Evolutionary conservation across 768 basidiomycete genomes (phyloP).

Genomic region (Chlorophyllum brunneum): DNA sequence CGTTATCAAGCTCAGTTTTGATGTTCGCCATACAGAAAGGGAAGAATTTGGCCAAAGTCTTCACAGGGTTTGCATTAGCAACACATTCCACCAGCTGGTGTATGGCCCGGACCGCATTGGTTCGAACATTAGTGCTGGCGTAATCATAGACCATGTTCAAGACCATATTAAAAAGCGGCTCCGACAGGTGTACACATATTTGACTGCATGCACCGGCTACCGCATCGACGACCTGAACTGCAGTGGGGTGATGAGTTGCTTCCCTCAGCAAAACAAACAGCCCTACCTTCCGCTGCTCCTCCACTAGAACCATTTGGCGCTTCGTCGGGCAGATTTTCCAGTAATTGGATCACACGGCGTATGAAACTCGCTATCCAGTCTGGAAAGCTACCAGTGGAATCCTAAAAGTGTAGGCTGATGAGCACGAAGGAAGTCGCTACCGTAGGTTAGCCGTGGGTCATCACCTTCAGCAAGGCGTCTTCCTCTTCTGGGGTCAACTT

Average conservation of each 20-base stretch:
- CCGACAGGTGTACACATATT: slow-evolving; percentile 73
- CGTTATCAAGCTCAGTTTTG: slow-evolving; percentile 73
- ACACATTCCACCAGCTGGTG: slow-evolving; percentile 85
- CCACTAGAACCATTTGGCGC: slow-evolving; percentile 59
- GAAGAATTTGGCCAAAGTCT: slow-evolving; percentile 77
- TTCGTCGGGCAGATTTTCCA: slow-evolving; percentile 87
- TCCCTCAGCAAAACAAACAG: neutral
- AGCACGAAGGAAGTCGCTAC: neutral
- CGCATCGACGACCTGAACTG: slow-evolving; percentile 74
- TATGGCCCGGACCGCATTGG: slow-evolving; percentile 84
- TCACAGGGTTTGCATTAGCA: slow-evolving; percentile 72
- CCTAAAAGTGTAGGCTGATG: slow-evolving; percentile 22
- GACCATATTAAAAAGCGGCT: slow-evolving; percentile 72
- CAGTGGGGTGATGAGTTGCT: neutral
- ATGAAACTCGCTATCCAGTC: slow-evolving; percentile 85
- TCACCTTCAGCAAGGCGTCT: slow-evolving; percentile 58
- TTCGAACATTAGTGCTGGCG: slow-evolving; percentile 72
- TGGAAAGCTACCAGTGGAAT: slow-evolving; percentile 70
- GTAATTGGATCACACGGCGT: slow-evolving; percentile 69
- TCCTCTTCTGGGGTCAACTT: slow-evolving; percentile 60
- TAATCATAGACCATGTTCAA: slow-evolving; percentile 84
- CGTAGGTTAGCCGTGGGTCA: neutral
- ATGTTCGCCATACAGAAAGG: slow-evolving; percentile 72
- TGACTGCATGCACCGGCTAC: slow-evolving; percentile 74
- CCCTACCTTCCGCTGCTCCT: slow-evolving; percentile 59